Conservation (phyloP, 441 rosid species). For the Bruguiera hainesii region DNA sequence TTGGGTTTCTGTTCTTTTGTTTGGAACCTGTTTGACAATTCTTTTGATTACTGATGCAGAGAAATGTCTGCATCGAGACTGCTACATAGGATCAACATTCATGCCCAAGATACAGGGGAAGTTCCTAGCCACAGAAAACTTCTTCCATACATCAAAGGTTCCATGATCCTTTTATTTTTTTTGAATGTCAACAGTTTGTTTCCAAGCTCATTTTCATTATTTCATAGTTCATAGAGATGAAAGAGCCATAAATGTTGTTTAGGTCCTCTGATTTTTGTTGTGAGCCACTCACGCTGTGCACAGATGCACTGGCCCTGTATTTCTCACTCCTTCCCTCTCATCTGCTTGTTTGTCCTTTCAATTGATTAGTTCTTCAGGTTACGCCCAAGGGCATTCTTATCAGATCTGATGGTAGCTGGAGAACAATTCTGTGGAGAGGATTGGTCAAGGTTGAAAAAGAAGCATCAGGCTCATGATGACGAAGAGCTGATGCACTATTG, state of each 20-base stretch:
- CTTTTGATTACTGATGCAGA: slow-evolving; percentile 41
- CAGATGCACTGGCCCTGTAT: slow-evolving; percentile 2
- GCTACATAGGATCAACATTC: slow-evolving; percentile 71
- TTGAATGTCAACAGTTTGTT: background rate
- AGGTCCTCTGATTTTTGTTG: background rate
- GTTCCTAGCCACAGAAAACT: slow-evolving; percentile 83
- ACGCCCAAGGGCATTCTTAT: slow-evolving; percentile 46
- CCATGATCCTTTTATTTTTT: background rate
- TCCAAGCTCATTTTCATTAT: background rate
- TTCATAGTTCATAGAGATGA: background rate
- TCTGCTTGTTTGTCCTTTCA: slow-evolving; percentile 14
- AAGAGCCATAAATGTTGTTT: background rate
- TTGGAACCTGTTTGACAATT: background rate
- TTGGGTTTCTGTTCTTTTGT: slow-evolving; percentile 1
- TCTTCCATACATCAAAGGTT: slow-evolving; percentile 86
- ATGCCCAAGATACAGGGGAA: slow-evolving; percentile 72
- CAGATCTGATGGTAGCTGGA: slow-evolving; percentile 59
- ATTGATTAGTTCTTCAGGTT: slow-evolving; percentile 70
- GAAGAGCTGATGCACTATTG: slow-evolving; percentile 77
- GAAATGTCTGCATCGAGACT: slow-evolving; percentile 52
- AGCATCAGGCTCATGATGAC: slow-evolving; percentile 52
- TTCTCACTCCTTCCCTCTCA: slow-evolving; percentile 16
- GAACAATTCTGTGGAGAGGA: slow-evolving; percentile 77
- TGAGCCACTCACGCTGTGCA: background rate
- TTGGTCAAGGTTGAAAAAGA: slow-evolving; percentile 66